Percentiles rank a stretch among this genome's conserved stretches.
Conservation (phyloP, 768 basidiomycete species). For the Podaxis sp. region DNA sequence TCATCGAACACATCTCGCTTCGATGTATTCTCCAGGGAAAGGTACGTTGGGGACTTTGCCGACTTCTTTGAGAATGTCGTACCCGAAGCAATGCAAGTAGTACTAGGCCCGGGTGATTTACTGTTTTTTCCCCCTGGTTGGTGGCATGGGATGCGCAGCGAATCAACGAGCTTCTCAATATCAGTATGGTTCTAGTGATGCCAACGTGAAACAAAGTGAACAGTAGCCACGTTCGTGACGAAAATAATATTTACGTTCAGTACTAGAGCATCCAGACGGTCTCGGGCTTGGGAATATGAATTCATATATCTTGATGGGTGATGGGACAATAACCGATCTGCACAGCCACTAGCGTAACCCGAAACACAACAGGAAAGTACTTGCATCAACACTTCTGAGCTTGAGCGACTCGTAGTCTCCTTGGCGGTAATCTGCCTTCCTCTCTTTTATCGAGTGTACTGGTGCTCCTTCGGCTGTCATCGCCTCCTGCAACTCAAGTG, state of each 20-base stretch:
- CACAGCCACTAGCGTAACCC: conserved; percentile 11
- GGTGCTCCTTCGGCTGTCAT: neutral
- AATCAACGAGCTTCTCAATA: conserved; percentile 79
- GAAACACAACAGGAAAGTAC: neutral
- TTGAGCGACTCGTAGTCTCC: neutral
- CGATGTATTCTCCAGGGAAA: conserved; percentile 61
- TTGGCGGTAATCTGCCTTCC: neutral
- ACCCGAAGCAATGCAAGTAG: conserved; percentile 56
- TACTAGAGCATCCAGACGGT: no score
- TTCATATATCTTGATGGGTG: neutral
- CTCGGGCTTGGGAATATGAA: no score
- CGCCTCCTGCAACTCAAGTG: neutral
- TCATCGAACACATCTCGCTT: conserved; percentile 81
- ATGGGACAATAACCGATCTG: neutral
- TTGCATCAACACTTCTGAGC: neutral
- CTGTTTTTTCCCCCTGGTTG: conserved; percentile 89
- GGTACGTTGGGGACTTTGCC: conserved; percentile 34
- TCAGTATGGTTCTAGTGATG: conserved; percentile 81
- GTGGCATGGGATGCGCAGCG: conserved; percentile 93
- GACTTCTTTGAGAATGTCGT: conserved; percentile 57
- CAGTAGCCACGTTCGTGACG: no score
- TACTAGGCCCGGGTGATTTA: conserved; percentile 79
- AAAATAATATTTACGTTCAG: no score
- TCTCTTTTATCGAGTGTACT: neutral
- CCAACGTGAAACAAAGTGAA: no score